A percentile compares a stretch with the other conserved stretches of the same genome.
Conservation (phyloP, 2,329 filamentous ascomycete species). For the Sporothrix mexicana region DNA sequence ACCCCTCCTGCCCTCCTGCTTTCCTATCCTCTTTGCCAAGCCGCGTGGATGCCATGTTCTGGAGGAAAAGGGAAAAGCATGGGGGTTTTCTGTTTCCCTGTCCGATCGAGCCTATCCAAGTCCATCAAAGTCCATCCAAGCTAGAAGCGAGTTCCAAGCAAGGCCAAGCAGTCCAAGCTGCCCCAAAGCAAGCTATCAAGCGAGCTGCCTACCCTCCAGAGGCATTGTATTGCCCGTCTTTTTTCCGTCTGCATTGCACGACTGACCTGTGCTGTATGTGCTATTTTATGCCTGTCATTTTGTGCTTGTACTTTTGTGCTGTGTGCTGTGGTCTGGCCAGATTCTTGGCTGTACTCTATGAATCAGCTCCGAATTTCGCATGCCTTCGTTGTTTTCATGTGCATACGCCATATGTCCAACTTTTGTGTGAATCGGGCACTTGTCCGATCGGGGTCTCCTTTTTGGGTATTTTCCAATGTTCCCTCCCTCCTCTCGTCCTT, state of each 20-base stretch:
- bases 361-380: background rate
- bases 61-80: background rate
- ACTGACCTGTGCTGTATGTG: background rate
- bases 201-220: too few species aligned
- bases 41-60: constrained; percentile 5
- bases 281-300: background rate
- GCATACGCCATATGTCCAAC: background rate
- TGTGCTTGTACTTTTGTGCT: background rate
- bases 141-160: too few species aligned
- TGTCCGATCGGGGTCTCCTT: background rate
- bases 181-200: background rate
- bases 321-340: background rate
- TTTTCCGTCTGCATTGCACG: background rate
- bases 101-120: constrained; percentile 4
- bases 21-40: background rate
- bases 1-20: background rate
- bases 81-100: constrained; percentile 6
- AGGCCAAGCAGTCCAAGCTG: too few species aligned
- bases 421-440: background rate
- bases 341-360: too few species aligned
- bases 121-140: background rate
- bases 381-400: background rate
- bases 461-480: background rate
- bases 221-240: background rate
- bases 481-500: background rate